Base-by-base conservation (phyloP, 768 basidiomycete genomes). In the Thelephora ganbajun region DNA sequence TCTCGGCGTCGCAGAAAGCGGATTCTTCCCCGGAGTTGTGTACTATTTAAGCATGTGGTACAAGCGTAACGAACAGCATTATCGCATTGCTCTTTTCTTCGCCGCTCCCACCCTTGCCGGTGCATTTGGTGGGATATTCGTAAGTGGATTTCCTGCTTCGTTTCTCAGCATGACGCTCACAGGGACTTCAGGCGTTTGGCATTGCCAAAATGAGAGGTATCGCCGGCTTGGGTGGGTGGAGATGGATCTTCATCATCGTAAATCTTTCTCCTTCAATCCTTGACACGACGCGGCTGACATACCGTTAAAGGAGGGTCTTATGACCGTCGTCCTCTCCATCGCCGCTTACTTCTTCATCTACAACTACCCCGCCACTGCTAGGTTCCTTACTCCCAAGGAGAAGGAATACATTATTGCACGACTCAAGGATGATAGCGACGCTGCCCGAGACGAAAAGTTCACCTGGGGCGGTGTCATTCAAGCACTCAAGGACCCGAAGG, bases 11-110 rank as follows among this genome's bases (percentile, higher is more conserved):
- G 56, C 61, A 2, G 68, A 69, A 50, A 66, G 67, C 6, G 67
- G 69, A 14, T 61, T 67, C 50, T 58, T 65, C 46, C 67, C 67
- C 7, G 67, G 65, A 26, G 59, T 68, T 35, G 55, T 63, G 16
- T 69, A 4, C 33, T 14, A 13, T 18, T 45, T 19, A 44, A 51
- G 33, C 46, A 83, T 80, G 54, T 90, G 87, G 84, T 90, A 90
- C 61, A 80, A 77, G 56, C 77, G 83, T 22, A 71, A 76, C 11
- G 88, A 91, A 56, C 71, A 83, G 54, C 84, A 82, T 13, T 68
- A 73, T 30, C 77, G 84, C 33, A 66, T 83, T 19, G 82, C 85
- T 0, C 50, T 80, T 13, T 91, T 91, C 66, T 88, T 87, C 63
- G 78, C 80, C 2, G 81, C 54, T 4, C 35, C 49, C 1, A 50